Evolutionary conservation across 2,329 filamentous ascomycete species (phyloP), one percentile per base, ranked within the genome.

Genomic region (Penicillium paneum): DNA sequence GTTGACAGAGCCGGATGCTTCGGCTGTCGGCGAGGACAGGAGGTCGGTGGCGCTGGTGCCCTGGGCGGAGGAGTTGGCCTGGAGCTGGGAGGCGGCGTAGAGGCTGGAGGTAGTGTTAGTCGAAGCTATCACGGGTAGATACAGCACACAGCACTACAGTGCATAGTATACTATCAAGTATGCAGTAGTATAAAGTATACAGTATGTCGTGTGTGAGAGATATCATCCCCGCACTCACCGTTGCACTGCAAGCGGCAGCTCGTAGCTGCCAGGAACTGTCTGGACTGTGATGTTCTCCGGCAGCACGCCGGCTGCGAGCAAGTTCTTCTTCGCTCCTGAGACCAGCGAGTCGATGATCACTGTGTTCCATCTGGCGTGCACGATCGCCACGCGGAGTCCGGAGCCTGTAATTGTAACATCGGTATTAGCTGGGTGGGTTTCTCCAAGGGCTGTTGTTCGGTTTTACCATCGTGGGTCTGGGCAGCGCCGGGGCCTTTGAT

Each of bases 281-380:
- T 97, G 89, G 36, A 92, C 78, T 51, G 92, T 84, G 68, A 99
- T 95, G 74, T 97, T 96, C 67, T 89, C 85, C 68, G 91, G 86
- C 71, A 86, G 86, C 53, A 99, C 93, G 52, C 94, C 94, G 49
- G 87, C 85, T 40, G 83, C 83, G 32, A 87, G 78, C 52, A 99
- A 85, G 70, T 87, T 87, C 65, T 87, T 87, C 75, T 88, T 90
- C 42, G 90, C 85, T 61, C 94, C 94, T 49, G 83, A 79, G 57
- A 99, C 82, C 54, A 99, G 85, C 49, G 91, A 86, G 55, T 89
- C 86, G 74, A 97, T 96, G 71, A 99, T 90, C 63, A 82, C 83
- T 62, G 81, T 82, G 79, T 99, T 99, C 94, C 94, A 99, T 67
- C 94, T 87, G 55, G 93, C 93, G 78, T 97, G 94, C 55, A 99